Evolutionary conservation across 2,329 filamentous ascomycete genomes (phyloP).

Genomic region (Aspergillus hortae): DNA sequence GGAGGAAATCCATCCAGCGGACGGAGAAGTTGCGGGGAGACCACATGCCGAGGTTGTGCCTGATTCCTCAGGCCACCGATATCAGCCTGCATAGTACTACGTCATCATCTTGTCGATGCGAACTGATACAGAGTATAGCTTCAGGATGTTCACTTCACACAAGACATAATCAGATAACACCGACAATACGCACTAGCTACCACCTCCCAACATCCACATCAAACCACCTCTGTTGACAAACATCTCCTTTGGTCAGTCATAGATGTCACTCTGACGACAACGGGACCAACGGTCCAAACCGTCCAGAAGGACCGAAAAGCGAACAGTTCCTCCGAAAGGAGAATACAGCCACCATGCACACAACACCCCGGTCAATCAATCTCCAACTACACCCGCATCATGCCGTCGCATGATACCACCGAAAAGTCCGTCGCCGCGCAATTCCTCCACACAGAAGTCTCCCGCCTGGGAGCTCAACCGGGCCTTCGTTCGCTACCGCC

Average conservation of each 20-base stretch:
- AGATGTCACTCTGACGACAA: slow-evolving; percentile 7
- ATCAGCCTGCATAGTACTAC: neutral
- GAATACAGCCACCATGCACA: neutral
- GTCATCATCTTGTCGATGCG: neutral
- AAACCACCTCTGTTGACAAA: neutral
- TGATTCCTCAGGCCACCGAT: neutral
- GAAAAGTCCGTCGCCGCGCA: slow-evolving; percentile 14
- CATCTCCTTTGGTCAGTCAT: neutral
- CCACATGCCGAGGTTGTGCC: slow-evolving; percentile 9
- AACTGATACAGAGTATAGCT: too few relatives aligned
- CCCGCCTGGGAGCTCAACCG: slow-evolving; percentile 20
- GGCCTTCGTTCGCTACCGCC: slow-evolving; percentile 24
- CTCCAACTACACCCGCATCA: neutral
- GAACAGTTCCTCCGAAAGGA: neutral
- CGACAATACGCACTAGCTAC: neutral
- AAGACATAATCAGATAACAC: neutral
- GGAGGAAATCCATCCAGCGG: neutral
- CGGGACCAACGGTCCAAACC: too few relatives aligned
- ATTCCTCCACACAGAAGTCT: slow-evolving; percentile 28
- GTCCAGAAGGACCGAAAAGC: neutral
- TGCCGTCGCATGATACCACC: neutral
- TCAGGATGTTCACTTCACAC: neutral
- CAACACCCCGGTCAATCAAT: neutral
- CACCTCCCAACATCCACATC: neutral
- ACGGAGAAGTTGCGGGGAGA: slow-evolving; percentile 3